A percentile compares a stretch with the other conserved stretches of the same genome.
Evolutionary conservation across 495 filamentous ascomycete genomes (phyloP).

Genomic region (Aspergillus ellipticus): DNA sequence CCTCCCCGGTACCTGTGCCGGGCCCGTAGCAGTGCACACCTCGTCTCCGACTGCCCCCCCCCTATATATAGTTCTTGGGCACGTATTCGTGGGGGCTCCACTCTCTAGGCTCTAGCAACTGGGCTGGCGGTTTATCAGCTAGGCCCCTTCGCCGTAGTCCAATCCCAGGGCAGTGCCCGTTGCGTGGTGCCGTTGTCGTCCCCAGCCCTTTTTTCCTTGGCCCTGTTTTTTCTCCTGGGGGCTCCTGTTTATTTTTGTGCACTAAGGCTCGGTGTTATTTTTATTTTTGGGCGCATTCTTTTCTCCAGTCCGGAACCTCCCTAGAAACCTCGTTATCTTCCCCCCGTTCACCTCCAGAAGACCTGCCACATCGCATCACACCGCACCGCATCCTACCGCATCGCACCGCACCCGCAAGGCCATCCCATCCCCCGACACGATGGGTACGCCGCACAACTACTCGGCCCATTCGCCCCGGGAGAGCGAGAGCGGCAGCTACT

Average conservation of each 20-base stretch:
- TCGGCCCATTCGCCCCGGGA: background rate
- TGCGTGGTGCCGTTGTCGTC: slow-evolving; percentile 3
- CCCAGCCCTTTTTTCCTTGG: background rate
- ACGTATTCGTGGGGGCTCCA: background rate
- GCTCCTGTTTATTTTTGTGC: slow-evolving; percentile 5
- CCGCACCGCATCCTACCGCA: too few relatives aligned
- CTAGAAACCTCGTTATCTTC: background rate
- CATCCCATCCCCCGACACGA: background rate
- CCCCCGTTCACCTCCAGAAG: background rate
- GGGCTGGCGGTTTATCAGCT: background rate
- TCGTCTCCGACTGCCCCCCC: too few relatives aligned
- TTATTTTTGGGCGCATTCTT: background rate
- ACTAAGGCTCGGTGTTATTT: slow-evolving; percentile 1
- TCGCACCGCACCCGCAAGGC: background rate
- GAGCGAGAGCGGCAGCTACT: slow-evolving; percentile 4
- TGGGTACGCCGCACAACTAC: slow-evolving; percentile 1
- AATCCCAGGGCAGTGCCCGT: background rate
- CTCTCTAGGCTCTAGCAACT: background rate
- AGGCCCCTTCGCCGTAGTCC: background rate
- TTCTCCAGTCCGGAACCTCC: background rate
- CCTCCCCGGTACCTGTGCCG: background rate
- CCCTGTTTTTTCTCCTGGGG: background rate
- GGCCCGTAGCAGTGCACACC: background rate
- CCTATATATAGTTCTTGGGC: slow-evolving; percentile 4
- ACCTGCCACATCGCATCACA: too few relatives aligned